Evolutionary conservation across 495 filamentous ascomycete species (phyloP), one percentile per base, ranked within the genome.

Genomic region (Penicillium mononematosum): DNA sequence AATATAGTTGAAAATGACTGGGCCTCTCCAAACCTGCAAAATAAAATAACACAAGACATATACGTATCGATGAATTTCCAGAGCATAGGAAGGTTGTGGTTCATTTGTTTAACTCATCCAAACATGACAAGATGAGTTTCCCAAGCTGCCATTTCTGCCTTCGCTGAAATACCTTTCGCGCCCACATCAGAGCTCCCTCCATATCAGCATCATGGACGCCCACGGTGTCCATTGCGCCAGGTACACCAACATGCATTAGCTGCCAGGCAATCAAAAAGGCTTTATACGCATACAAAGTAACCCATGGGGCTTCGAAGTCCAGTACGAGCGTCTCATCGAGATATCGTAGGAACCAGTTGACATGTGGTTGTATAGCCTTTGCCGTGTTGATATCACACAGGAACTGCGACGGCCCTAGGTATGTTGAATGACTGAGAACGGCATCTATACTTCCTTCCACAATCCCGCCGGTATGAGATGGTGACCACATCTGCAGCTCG

Each of bases 181-280:
- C 72, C 72, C 71, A 75, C 10, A 19, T 29, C 27, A 72, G 24
- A 17, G 70, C 72, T 11, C 65, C 67, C 24, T 59, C 47, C 1
- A 58, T 34, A 60, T 74, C 69, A 9, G 69, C 70, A 63, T 71
- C 68, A 5, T 17, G 41, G 0, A 75, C 54, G 0, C 64, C 58
- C 12, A 72, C 64, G 1, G 53, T 61, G 34, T 60, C 49, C 67
- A 73, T 74, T 12, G 69, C 70, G 29, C 63, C 69, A 32, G 58
- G 39, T 1, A 67, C 16, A 1, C 64, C 60, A 10, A 61, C 64
- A 43, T 54, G 53, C 2, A 73, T 43, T 14, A 73, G 65, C 50
- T 75, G 69, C 72, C 69, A 73, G 7, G 72, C 72, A 48, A 73
- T 70, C 48, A 75, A 50, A 54, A 75, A 75, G 4, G 72, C 69